Conservation (phyloP, 73 alveolate species). For the Effrenium voratum region DNA sequence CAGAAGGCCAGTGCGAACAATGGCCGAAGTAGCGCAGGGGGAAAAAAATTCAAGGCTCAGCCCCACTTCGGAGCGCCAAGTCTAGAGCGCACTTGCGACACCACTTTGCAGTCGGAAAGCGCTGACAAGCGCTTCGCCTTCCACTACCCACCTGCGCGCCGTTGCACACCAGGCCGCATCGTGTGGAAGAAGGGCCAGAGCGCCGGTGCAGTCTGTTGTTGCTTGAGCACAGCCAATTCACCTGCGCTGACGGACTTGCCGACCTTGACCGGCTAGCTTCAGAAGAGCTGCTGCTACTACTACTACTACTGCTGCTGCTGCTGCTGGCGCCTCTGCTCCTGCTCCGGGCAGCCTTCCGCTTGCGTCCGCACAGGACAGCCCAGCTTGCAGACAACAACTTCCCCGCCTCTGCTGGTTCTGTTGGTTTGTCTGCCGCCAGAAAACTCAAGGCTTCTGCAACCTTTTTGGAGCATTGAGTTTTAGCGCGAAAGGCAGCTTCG, state of each 20-base stretch:
- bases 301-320: background rate
- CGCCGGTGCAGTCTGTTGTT: background rate
- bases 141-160: background rate
- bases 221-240: background rate
- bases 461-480: background rate
- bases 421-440: background rate
- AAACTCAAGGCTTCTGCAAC: background rate
- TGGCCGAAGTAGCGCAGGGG: background rate
- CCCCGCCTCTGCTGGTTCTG: background rate
- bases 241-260: background rate
- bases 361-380: background rate
- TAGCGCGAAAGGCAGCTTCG: background rate
- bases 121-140: background rate
- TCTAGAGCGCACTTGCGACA: conserved; percentile 17
- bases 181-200: background rate
- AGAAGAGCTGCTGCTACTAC: background rate
- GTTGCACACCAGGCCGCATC: background rate
- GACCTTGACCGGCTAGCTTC: background rate
- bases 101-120: background rate
- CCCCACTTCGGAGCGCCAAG: background rate
- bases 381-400: background rate
- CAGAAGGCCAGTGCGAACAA: background rate
- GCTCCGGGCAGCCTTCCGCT: background rate
- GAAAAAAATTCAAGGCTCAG: background rate
- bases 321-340: background rate